Evolutionary conservation across 108 stramenopile genomes (phyloP), one percentile per base, ranked within the genome.

Genomic region (Chaetoceros tenuissimus): DNA sequence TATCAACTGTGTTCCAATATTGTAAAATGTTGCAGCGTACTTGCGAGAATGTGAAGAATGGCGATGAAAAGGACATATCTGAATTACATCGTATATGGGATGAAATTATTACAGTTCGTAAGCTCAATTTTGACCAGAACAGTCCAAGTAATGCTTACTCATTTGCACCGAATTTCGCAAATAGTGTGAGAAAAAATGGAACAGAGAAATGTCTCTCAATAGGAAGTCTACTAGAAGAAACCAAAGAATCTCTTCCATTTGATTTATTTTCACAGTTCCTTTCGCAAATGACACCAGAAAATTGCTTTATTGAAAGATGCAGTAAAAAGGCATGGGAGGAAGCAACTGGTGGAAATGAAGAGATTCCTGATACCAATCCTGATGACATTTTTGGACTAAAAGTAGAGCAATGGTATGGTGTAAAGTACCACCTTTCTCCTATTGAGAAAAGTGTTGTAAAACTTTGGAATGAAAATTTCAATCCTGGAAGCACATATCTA

Each of bases 241-340:
- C 43, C 19, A 58, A 57, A 20, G 70, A 68, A 8, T 74, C 85
- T 17, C 72, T 81, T 47, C 88, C 84, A 27, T 48, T 82, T 24
- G 68, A 72, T 21, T 31, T 60, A 1, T 27, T 86, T 17, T 28
- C 52, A 2, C 68, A 81, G 3, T 67, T 75, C 63, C 68, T 62
- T 22, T 29, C 75, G 17, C 48, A 47, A 17, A 60, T 91, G 17
- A 40, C 47, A 26, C 79, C 85, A 0, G 60, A 57, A 5, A 87
- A 88, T 69, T 92, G 85, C 44, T 59, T 92, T 25, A 66, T 92
- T 46, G 90, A 92, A 67, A 60, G 89, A 54, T 87, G 79, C 63
- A 91, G 90, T 59, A 56, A 82, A 48, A 57, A 28, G 3, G 86
- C 86, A 1, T 92, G 82, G 80, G 62, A 75, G 10, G 81, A 86